Base-by-base conservation (phyloP, 495 filamentous ascomycete species). In the Antarctomyces pellizariae region DNA sequence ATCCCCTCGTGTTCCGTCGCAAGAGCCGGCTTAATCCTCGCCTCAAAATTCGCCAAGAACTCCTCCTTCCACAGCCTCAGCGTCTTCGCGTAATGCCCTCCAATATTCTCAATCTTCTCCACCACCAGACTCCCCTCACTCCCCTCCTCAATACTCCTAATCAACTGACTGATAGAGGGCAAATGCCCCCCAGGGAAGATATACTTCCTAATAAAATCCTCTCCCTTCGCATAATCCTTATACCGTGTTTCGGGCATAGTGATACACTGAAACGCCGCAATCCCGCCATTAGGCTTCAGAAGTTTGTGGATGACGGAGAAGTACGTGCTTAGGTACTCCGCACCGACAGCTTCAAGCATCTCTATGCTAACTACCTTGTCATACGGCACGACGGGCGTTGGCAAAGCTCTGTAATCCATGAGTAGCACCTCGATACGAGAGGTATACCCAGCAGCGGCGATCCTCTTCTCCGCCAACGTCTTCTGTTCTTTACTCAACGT, bases 171-270 rank as follows among this genome's bases (percentile, higher is more conserved):
- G 16, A 64, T 54, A 3, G 66, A 73, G 8, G 70, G 71, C 0
- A 77, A 49, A 39, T 78, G 70, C 2, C 74, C 71, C 21, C 71
- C 69, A 1, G 71, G 74, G 41, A 78, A 78, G 29, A 77, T 76
- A 36, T 76, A 75, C 31, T 62, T 63, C 18, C 68, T 56, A 41
- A 78, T 75, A 44, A 77, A 79, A 34, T 62, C 53, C 28, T 56
- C 44, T 4, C 44, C 41, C 26, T 47, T 49, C 9, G 50, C 48
- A 29, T 59, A 59, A 7, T 48, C 41, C 33, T 47, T 44, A 25
- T 62, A 54, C 22, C 54, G 43, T 5, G 48, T 54, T 38, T 77
- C 67, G 1, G 71, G 71, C 55, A 76, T 75, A 7, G 71, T 75
- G 32, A 77, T 78, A 31, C 72, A 73, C 42, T 78, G 73, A 38